Evolutionary conservation across 805 yeast genomes (phyloP), one percentile per base, ranked within the genome.

Genomic region (Wickerhamiella dianesei): DNA sequence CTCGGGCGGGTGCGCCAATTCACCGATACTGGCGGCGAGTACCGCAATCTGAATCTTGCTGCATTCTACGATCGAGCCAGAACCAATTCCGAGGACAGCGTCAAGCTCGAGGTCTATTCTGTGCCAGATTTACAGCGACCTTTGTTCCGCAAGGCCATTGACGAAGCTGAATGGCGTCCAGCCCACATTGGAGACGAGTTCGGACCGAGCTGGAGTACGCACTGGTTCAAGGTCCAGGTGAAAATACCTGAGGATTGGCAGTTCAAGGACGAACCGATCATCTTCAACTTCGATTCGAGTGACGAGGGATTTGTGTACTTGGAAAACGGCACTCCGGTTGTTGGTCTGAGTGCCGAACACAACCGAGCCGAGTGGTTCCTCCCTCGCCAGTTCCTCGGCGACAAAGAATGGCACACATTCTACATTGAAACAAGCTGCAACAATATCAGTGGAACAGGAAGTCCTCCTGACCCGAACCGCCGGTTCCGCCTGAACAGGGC

Each of bases 201-300:
- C 61, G 96, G 97, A 0, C 98, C 98, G 2, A 82, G 94, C 13
- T 89, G 98, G 98, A 80, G 89, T 49, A 82, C 97, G 1, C 94
- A 86, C 53, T 89, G 98, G 98, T 86, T 92, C 64, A 74, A 77
- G 54, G 66, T 89, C 18, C 64, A 71, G 13, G 64, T 84, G 48
- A 66, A 68, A n/a, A 67, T 89, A 3, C 95, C 95, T 0, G 54
- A 67, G 14, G 61, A 69, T 2, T 80, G 84, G 83, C 52, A 53
- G 8, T 60, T 68, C 19, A 69, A 71, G 14, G 77, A 75, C 36
- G 71, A 69, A 25, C 32, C 32, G 32, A 72, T 85, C 37, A 66
- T 80, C 46, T 74, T 84, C 49, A 80, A 85, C 52, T 88, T 94
- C 85, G 94, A 89, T 60, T 77, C 87, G 43, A 75, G 77, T 45